Evolutionary conservation across 768 basidiomycete species (phyloP), one percentile per base, ranked within the genome.

Genomic region (Auriscalpium orientale): DNA sequence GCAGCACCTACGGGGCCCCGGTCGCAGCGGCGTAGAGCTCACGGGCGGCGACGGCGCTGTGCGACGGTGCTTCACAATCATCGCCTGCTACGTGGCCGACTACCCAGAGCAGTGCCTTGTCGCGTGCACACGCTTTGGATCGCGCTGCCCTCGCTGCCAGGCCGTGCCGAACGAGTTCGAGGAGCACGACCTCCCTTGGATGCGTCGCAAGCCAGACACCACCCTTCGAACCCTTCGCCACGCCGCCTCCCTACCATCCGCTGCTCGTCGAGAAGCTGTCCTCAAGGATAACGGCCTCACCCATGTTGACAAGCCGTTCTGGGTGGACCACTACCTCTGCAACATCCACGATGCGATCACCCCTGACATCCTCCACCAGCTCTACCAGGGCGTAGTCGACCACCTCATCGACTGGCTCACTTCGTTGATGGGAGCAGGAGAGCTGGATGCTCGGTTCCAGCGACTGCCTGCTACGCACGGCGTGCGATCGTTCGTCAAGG

Each of bases 21-120:
- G 62, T 0, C 28, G 40, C 5, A 4, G 51, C 2, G 66, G 67
- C 8, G 53, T 66, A 0, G 34, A 55, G 2, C 53, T 68, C 50
- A 20, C 43, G 0, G 54, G 61, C 43, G 59, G 44, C 0, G 60
- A 66, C 45, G 64, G 64, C 2, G 38, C 6, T 3, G 35, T 62
- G 1, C 62, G 61, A 4, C 44, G 37, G 1, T 54, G 56, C n/a
- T 49, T 49, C 37, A 66, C 66, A 11, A 56, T 64, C 18, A 33
- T 64, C 2, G 65, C 62, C 12, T 48, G 50, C 13, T 63, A 61
- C 36, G 50, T 58, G 15, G 63, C 55, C 4, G 65, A 67, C 46
- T 54, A 65, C 40, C 65, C 66, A 12, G 66, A 66, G 49, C 65
- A 67, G 38, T 61, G 58, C 28, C 58, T 65, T 1, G 57, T 65